phyloP scores from a whole-genome alignment of 2,329 filamentous ascomycete genomes.

The Tolypocladium tropicale region DNA sequence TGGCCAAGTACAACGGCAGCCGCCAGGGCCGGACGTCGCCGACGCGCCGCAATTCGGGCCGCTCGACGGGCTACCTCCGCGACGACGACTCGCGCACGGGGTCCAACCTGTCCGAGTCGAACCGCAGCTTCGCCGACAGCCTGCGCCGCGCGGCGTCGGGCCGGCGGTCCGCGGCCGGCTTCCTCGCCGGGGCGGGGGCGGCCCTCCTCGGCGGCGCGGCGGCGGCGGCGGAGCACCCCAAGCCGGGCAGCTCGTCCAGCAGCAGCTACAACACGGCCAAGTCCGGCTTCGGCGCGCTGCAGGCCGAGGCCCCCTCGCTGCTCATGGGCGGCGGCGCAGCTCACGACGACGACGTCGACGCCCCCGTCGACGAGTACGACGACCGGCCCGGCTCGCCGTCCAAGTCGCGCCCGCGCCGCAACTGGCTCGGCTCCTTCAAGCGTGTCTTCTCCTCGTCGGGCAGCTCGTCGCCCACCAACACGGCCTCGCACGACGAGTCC shows the following conservation, averaged over 20 bases:
- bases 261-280: constrained; percentile 44
- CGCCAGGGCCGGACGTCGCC: constrained; percentile 26
- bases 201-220: constrained; percentile 5
- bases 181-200: neutral
- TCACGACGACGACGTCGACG: constrained; percentile 6
- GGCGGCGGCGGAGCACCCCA: constrained; percentile 17
- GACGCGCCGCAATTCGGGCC: constrained; percentile 24
- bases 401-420: constrained; percentile 39
- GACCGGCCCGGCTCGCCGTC: constrained; percentile 42
- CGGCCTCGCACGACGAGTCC: constrained; percentile 16
- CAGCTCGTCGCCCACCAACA: neutral
- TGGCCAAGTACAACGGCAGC: constrained; percentile 31
- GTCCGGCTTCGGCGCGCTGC: constrained; percentile 39
- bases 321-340: constrained; percentile 13
- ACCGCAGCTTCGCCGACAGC: constrained; percentile 33
- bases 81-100: constrained; percentile 43
- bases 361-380: constrained; percentile 24
- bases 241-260: constrained; percentile 29
- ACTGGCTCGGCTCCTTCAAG: constrained; percentile 59
- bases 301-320: constrained; percentile 41
- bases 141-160: constrained; percentile 24
- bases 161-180: constrained; percentile 9
- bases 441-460: constrained; percentile 47
- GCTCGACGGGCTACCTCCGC: constrained; percentile 19
- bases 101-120: constrained; percentile 47